Evolutionary conservation across 495 filamentous ascomycete genomes (phyloP).

Genomic region (Extremus antarcticus): DNA sequence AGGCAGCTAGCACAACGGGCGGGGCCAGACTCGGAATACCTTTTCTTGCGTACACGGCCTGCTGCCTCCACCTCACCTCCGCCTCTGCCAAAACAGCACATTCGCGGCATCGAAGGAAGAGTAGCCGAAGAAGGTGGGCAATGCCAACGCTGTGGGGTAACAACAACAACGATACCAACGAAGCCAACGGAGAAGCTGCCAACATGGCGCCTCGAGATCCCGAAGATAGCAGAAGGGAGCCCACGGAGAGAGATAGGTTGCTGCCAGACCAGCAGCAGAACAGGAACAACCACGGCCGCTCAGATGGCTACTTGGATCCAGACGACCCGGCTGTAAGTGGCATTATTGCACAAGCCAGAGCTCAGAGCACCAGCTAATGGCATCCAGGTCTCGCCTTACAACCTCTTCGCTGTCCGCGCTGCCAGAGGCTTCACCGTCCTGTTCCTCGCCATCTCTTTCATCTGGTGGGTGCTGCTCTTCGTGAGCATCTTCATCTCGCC

Average conservation of each 20-base stretch:
- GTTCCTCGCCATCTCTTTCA: slow-evolving; percentile 61
- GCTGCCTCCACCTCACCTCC: neutral
- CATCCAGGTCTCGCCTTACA: slow-evolving; percentile 78
- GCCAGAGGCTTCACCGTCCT: slow-evolving; percentile 62
- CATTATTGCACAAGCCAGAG: neutral
- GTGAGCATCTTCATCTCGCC: slow-evolving; percentile 81
- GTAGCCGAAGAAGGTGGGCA: neutral
- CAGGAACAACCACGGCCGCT: neutral
- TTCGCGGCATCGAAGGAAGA: neutral
- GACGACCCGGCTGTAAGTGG: slow-evolving; percentile 78
- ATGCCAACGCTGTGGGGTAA: slow-evolving; percentile 1
- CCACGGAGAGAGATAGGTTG: slow-evolving; percentile 67
- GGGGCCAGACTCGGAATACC: neutral
- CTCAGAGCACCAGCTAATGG: neutral
- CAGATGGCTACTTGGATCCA: slow-evolving; percentile 63
- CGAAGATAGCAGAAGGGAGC: slow-evolving; percentile 27
- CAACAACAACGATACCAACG: slow-evolving; percentile 28
- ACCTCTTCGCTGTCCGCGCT: slow-evolving; percentile 78
- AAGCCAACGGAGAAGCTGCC: slow-evolving; percentile 6
- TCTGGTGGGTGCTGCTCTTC: slow-evolving; percentile 85
- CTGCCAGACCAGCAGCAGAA: slow-evolving; percentile 42
- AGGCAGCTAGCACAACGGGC: neutral
- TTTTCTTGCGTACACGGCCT: neutral
- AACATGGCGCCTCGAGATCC: slow-evolving; percentile 21
- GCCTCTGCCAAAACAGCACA: no score